phyloP scores from a whole-genome alignment of 164 flowering plant species.

The Magnolia sinica region DNA sequence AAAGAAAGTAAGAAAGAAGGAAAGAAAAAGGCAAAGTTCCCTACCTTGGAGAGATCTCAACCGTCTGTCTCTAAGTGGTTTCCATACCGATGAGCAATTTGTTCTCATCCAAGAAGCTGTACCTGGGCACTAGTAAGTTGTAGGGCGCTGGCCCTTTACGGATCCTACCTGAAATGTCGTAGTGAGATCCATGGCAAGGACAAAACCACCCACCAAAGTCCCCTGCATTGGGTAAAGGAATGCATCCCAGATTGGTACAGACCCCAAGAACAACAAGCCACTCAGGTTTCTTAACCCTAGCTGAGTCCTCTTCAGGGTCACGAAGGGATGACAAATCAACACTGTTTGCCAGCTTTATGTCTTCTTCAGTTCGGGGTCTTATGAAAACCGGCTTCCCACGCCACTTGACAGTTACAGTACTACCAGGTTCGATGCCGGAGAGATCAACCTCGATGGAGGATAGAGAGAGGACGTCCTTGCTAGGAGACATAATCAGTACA shows the following conservation, averaged over 20 bases:
- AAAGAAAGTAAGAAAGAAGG: too few species aligned
- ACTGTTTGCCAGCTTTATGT: constrained; percentile 20
- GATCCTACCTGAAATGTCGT: constrained; percentile 25
- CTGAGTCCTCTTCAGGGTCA: constrained; percentile 21
- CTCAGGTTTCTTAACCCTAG: constrained; percentile 24
- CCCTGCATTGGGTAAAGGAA: constrained; percentile 24
- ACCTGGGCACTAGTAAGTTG: constrained; percentile 27
- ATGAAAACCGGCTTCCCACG: constrained; percentile 29
- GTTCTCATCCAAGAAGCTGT: constrained; percentile 25
- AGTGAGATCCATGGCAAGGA: constrained; percentile 25
- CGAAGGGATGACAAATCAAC: constrained; percentile 25
- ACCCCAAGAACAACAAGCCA: constrained; percentile 31
- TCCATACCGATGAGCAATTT: constrained; percentile 16
- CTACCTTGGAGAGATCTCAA: not conserved
- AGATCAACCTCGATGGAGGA: constrained; percentile 28
- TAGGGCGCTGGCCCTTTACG: constrained; percentile 29
- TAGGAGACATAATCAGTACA: constrained; percentile 24
- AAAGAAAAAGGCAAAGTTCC: not conserved
- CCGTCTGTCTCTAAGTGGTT: not conserved
- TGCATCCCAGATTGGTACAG: constrained; percentile 24
- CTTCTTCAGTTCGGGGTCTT: constrained; percentile 24
- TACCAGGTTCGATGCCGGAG: constrained; percentile 24
- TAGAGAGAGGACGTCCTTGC: constrained; percentile 23
- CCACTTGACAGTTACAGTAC: constrained; percentile 27
- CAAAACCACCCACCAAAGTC: constrained; percentile 31